These are phyloP conservation scores for Gloeopeniophorella convolvens DNA, from an alignment of 768 basidiomycete genomes.

Conservation along the genomic window DNA sequence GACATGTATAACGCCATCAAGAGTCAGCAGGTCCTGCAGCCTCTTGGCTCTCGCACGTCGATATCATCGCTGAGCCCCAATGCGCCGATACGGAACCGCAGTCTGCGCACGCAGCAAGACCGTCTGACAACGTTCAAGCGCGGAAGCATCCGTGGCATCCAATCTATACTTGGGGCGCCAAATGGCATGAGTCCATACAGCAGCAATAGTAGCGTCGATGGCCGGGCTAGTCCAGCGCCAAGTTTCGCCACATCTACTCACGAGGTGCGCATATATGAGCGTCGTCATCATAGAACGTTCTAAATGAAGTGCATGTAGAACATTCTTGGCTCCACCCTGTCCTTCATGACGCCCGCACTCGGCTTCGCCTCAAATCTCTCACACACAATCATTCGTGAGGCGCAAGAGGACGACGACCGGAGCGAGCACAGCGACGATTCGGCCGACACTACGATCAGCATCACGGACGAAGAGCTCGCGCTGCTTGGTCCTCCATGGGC, in stretches of 20 bases:
- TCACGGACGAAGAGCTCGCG: constrained; percentile 93
- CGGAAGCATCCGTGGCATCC: constrained; percentile 84
- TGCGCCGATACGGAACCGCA: constrained; percentile 54
- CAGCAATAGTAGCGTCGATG: constrained; percentile 77
- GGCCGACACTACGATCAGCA: constrained; percentile 68
- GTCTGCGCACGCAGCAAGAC: constrained; percentile 60
- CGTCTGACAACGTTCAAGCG: constrained; percentile 76
- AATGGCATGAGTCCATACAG: constrained; percentile 75
- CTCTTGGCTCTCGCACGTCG: constrained; percentile 48
- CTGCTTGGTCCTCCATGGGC: constrained; percentile 97
- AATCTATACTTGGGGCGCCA: constrained; percentile 65
- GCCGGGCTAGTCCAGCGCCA: constrained; percentile 89
- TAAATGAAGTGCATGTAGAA: constrained; percentile 33
- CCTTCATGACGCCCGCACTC: constrained; percentile 77
- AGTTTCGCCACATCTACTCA: constrained; percentile 87
- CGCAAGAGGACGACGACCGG: constrained; percentile 84
- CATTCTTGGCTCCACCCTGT: constrained; percentile 54
- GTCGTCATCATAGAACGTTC: neutral
- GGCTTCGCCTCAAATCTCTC: constrained; percentile 96
- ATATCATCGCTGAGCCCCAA: constrained; percentile 55
- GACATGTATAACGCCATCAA: constrained; percentile 95
- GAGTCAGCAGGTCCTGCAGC: constrained; percentile 84
- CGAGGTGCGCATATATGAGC: constrained; percentile 44
- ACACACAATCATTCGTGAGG: constrained; percentile 92
- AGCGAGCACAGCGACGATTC: constrained; percentile 62